Evolutionary conservation across 2,329 filamentous ascomycete genomes (phyloP).

Genomic region (Diaporthe humulicola): DNA sequence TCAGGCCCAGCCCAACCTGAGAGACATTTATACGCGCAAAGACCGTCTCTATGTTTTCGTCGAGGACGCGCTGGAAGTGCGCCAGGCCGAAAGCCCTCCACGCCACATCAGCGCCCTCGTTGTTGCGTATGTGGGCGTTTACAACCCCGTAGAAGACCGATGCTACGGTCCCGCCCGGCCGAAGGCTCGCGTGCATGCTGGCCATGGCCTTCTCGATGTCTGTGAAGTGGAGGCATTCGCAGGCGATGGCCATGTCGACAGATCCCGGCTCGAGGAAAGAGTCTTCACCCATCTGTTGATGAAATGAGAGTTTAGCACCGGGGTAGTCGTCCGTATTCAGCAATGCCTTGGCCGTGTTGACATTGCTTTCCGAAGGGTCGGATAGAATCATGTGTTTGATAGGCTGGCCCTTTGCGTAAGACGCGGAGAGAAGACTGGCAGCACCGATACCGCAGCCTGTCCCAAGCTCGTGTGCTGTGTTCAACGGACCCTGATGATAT

Average conservation of each 20-base stretch:
- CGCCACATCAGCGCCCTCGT: slow-evolving; percentile 14
- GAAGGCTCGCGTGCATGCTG: slow-evolving; percentile 29
- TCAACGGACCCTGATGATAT: slow-evolving; percentile 31
- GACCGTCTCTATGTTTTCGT: neutral
- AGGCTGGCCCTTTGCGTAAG: neutral
- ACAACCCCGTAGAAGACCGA: slow-evolving; percentile 35
- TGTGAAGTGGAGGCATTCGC: slow-evolving; percentile 37
- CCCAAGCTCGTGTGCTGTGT: slow-evolving; percentile 34
- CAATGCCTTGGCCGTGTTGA: slow-evolving; percentile 16
- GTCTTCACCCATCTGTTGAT: slow-evolving; percentile 30
- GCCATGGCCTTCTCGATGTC: slow-evolving; percentile 31
- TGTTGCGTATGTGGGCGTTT: neutral
- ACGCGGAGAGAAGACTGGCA: slow-evolving; percentile 22
- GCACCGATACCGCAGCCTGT: slow-evolving; percentile 37
- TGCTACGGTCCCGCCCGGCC: slow-evolving; percentile 36
- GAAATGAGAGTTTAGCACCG: slow-evolving; percentile 19
- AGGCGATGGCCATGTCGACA: slow-evolving; percentile 36
- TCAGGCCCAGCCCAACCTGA: neutral
- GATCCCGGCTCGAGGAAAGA: slow-evolving; percentile 17
- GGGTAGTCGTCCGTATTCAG: slow-evolving; percentile 16
- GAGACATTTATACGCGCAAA: neutral
- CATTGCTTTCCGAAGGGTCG: slow-evolving; percentile 35
- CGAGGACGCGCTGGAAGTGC: neutral
- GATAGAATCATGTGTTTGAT: slow-evolving; percentile 35
- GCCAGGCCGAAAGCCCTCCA: neutral